phyloP scores from a whole-genome alignment of 441 rosid genomes.

The Pelargonium myrrhifolium region DNA sequence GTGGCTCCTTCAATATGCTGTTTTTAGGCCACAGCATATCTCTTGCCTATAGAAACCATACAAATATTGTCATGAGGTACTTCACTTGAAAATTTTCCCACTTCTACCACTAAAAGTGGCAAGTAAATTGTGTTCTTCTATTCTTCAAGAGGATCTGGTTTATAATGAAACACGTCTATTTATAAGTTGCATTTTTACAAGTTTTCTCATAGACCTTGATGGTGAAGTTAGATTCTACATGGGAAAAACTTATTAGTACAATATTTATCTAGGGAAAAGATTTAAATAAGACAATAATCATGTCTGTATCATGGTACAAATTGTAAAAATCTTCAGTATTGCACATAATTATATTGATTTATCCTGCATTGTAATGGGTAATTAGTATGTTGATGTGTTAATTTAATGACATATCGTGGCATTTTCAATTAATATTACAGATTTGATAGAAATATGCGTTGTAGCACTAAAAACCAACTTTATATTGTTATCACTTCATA shows the following conservation, averaged over 20 bases:
- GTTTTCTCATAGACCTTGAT: neutral
- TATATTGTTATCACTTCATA: slow-evolving; percentile 34
- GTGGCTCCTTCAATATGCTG: slow-evolving; percentile 88
- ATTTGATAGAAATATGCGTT: too few species aligned
- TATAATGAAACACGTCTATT: neutral
- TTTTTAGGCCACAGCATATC: slow-evolving; percentile 81
- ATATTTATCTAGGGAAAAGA: neutral
- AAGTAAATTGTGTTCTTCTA: neutral
- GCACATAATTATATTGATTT: too few species aligned
- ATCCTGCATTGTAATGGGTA: neutral
- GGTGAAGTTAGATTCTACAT: neutral
- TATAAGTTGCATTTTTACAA: neutral
- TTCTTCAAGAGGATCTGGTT: neutral
- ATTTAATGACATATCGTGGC: neutral
- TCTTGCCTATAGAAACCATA: slow-evolving; percentile 80
- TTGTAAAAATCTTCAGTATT: neutral
- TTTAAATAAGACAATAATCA: neutral
- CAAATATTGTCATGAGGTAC: slow-evolving; percentile 81
- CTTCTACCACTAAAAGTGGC: neutral
- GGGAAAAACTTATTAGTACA: neutral
- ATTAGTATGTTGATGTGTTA: neutral
- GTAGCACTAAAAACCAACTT: too few species aligned
- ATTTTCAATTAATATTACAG: neutral
- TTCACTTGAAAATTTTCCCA: slow-evolving; percentile 7
- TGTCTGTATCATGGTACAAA: neutral